These are phyloP conservation scores for Sclerotinia spermophila DNA, from an alignment of 2,329 filamentous ascomycete genomes.

Conservation along the genomic window DNA sequence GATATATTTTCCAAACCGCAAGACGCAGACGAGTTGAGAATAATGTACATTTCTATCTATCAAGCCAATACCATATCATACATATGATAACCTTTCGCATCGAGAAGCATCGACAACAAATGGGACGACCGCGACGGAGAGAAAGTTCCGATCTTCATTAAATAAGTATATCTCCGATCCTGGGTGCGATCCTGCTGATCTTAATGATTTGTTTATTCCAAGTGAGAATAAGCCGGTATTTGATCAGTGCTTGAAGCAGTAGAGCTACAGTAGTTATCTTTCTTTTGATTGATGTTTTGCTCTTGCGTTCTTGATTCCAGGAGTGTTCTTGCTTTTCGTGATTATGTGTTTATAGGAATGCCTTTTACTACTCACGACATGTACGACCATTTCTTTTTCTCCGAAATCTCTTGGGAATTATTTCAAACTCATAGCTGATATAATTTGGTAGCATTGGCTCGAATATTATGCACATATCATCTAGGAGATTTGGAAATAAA, in stretches of 20 bases:
- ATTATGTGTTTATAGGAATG: neutral
- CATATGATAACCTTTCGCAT: neutral
- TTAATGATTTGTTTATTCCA: too few relatives aligned
- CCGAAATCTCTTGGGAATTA: too few relatives aligned
- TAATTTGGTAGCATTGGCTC: neutral
- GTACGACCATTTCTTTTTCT: neutral
- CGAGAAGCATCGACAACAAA: neutral
- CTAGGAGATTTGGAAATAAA: neutral
- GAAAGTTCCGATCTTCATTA: neutral
- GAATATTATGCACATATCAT: neutral
- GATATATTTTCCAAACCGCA: neutral
- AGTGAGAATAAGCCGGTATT: neutral
- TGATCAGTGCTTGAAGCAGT: neutral
- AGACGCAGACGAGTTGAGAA: neutral
- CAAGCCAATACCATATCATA: neutral
- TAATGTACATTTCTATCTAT: neutral
- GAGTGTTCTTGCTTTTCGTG: neutral
- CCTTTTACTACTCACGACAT: neutral
- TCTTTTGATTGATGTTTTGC: neutral
- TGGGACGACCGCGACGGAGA: too few relatives aligned
- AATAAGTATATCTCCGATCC: neutral
- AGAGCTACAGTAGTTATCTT: too few relatives aligned
- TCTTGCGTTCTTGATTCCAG: neutral
- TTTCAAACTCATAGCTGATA: neutral
- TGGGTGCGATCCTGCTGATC: neutral